Conservation (phyloP, 345 rosid genomes). For the Gossypium raimondii region DNA sequence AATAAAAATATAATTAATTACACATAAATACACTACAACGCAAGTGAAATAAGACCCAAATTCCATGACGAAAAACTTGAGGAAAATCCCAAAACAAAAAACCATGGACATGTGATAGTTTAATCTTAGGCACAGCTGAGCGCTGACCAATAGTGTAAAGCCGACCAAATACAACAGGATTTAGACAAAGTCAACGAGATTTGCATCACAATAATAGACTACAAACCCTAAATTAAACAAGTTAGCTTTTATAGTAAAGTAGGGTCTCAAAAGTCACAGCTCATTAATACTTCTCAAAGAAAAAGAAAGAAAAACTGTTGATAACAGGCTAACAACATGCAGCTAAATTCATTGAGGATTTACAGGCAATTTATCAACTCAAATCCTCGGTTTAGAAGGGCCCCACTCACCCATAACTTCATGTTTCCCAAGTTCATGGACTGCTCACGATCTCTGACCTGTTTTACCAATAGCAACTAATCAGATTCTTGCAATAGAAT, state of each 20-base stretch:
- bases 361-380: slow-evolving; percentile 24
- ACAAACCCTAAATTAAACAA: too few species aligned
- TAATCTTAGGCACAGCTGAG: too few species aligned
- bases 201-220: too few species aligned
- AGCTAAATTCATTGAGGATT: background rate
- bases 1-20: too few species aligned
- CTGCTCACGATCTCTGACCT: slow-evolving; percentile 51
- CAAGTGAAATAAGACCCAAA: too few species aligned
- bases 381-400: slow-evolving; percentile 77
- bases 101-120: too few species aligned
- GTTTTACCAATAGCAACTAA: slow-evolving; percentile 8
- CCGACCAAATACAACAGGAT: too few species aligned
- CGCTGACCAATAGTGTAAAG: too few species aligned
- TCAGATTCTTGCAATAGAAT: background rate
- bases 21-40: too few species aligned
- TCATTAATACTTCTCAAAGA: background rate
- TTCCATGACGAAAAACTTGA: too few species aligned
- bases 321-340: background rate
- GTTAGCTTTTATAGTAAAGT: background rate
- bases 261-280: background rate
- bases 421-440: slow-evolving; percentile 49
- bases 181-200: too few species aligned
- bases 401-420: slow-evolving; percentile 64
- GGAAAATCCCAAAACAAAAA: too few species aligned
- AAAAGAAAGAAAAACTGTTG: background rate